Base-by-base conservation (phyloP, 352 stramenopile genomes). In the Globisporangium megalacanthum region DNA sequence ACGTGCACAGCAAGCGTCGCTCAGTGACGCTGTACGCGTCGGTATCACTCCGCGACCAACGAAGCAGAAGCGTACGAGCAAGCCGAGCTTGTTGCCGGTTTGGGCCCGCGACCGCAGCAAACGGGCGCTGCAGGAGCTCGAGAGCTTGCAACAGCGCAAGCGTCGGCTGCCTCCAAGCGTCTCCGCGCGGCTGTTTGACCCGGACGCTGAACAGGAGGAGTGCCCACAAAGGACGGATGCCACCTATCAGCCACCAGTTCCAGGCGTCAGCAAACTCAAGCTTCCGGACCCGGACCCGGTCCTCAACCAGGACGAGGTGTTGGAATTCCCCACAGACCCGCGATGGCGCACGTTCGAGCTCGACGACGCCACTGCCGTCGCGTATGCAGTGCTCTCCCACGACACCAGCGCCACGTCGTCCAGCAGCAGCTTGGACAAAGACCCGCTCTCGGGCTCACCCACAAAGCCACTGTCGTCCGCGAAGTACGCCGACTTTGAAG, bases 81-180 rank as follows among this genome's bases (percentile, higher is more conserved):
- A 46, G 41, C 14, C 3, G 41, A 20, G 11, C 2, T 64, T 64
- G 15, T 48, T 87, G 10, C 79, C 82, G 1, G 54, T 73, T 13
- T 92, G 82, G 82, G 82, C 82, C 1, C 77, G 83, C 45, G 68
- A 72, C 25, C 66, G 82, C 33, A 89, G 77, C 57, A 92, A 92
- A 49, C 69, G 79, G 8, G 82, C 82, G 20, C 57, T 92, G 0
- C 71, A 72, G 15, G 75, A 89, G 47, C 65, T 92, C 19, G 71
- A 88, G 20, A 61, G 50, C 10, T 37, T 79, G 22, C 57, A 69
- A 25, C 65, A 62, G 11, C 50, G 44, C 35, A 47, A 41, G 33
- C 54, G 55, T 9, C 66, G 58, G 2, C 37, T 69, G n/a, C 57
- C 25, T 4, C 49, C 39, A 7, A 52, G 36, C 25, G 31, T 47